phyloP scores from a whole-genome alignment of 805 yeast genomes.

The Alloascoidea hylecoeti region DNA sequence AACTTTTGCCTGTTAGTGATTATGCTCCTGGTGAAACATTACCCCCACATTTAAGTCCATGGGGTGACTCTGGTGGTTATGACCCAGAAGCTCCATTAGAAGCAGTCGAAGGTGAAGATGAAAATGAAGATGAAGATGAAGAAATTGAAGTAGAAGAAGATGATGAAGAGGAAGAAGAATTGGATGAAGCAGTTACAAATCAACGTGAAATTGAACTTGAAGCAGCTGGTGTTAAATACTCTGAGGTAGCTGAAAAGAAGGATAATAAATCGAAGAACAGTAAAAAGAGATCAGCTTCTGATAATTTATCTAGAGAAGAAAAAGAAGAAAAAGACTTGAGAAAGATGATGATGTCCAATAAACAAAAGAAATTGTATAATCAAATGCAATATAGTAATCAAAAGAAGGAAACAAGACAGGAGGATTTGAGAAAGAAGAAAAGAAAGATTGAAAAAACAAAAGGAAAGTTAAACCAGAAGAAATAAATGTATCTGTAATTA shows the following conservation, averaged over 20 bases:
- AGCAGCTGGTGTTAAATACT: conserved; percentile 72
- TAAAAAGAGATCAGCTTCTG: conserved; percentile 15
- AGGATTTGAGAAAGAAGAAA: conserved; percentile 53
- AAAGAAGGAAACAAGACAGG: conserved; percentile 67
- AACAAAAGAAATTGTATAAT: conserved; percentile 86
- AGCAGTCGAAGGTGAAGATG: conserved; percentile 26
- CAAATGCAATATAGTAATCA: conserved; percentile 88
- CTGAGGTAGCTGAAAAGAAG: conserved; percentile 29
- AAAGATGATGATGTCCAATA: conserved; percentile 95
- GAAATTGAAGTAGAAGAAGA: conserved; percentile 36
- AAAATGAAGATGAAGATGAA: conserved; percentile 28
- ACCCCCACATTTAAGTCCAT: conserved; percentile 96
- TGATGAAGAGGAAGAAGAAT: conserved; percentile 36
- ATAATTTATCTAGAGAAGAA: conserved; percentile 32
- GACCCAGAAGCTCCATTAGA: conserved; percentile 53
- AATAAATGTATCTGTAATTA: no score
- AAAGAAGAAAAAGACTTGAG: conserved; percentile 79
- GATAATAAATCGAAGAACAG: conserved; percentile 21
- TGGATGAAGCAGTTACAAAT: conserved; percentile 37
- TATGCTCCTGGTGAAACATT: conserved; percentile 91
- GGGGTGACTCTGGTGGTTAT: conserved; percentile 94
- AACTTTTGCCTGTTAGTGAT: conserved; percentile 58
- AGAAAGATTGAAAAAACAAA: conserved; percentile 57
- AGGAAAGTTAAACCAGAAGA: conserved; percentile 19
- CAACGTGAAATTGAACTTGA: conserved; percentile 84